Conservation (phyloP, 306 rosid species). For the Malus asiatica region DNA sequence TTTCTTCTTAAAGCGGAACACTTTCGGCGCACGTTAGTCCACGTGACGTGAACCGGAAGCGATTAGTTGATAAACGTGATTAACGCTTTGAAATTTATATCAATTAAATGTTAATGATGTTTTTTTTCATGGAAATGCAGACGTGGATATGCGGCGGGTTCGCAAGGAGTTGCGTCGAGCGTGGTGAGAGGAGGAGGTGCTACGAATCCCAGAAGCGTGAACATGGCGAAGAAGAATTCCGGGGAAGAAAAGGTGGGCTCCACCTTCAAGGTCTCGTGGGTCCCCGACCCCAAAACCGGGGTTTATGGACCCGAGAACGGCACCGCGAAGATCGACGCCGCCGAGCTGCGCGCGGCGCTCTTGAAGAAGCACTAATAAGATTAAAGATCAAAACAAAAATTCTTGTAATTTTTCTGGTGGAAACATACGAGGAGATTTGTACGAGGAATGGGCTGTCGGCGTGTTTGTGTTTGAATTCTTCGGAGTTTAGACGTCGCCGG, state of each 20-base stretch:
- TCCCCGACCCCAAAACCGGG: conserved; percentile 87
- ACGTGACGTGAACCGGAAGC: neutral
- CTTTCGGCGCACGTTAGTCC: neutral
- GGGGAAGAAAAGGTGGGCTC: conserved; percentile 27
- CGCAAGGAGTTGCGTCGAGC: conserved; percentile 38
- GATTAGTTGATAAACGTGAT: neutral
- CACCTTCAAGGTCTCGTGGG: conserved; percentile 63
- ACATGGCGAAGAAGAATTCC: conserved; percentile 37
- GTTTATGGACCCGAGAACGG: conserved; percentile 70
- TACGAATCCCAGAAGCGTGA: conserved; percentile 12
- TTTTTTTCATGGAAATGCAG: conserved; percentile 15
- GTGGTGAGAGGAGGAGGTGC: conserved; percentile 28
- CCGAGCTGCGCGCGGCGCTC: conserved; percentile 64
- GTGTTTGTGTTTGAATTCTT: neutral
- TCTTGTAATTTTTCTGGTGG: neutral
- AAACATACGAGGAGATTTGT: neutral
- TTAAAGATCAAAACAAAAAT: neutral
- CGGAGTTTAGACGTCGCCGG: neutral
- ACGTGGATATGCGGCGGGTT: conserved; percentile 60
- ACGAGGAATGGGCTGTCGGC: conserved; percentile 18
- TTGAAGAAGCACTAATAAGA: conserved; percentile 31
- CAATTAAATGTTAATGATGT: neutral
- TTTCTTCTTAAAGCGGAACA: neutral
- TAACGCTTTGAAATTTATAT: neutral
- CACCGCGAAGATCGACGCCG: conserved; percentile 53